Conservation (phyloP, 139 green algal species). For the Pseudopediastrum boryanum region DNA sequence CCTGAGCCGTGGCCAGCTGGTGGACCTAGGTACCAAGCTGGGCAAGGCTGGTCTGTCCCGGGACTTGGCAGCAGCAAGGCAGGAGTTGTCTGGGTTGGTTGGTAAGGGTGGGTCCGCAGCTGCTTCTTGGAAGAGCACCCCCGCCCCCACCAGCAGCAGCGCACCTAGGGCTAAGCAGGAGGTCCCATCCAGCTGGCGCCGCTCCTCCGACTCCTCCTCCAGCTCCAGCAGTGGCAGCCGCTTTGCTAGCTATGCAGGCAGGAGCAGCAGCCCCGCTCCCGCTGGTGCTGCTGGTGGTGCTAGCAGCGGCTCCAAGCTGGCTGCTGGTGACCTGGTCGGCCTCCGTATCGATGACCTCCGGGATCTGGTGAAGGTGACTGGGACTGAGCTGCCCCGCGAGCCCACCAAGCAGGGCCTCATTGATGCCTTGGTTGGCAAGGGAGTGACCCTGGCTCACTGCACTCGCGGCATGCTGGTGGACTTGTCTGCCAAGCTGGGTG, state of each 20-base stretch:
- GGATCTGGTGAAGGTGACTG: constrained; percentile 35
- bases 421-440: constrained; percentile 27
- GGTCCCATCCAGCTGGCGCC: too few species aligned
- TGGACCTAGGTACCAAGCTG: constrained; percentile 35
- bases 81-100: constrained; percentile 25
- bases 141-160: constrained; percentile 10
- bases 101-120: constrained; percentile 12
- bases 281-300: too few species aligned
- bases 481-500: constrained; percentile 31
- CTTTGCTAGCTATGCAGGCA: too few species aligned
- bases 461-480: constrained; percentile 36
- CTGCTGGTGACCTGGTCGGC: constrained; percentile 5
- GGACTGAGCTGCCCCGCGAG: constrained; percentile 31
- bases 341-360: too few species aligned
- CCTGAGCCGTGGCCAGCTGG: constrained; percentile 31
- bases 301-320: too few species aligned
- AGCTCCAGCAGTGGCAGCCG: too few species aligned
- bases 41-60: constrained; percentile 34
- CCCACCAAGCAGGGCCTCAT: constrained; percentile 35
- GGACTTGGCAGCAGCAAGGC: constrained; percentile 13
- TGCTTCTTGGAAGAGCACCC: constrained; percentile 5
- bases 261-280: too few species aligned
- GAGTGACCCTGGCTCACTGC: constrained; percentile 19
- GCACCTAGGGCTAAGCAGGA: too few species aligned
- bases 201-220: too few species aligned